These are phyloP conservation scores for Podospora conica DNA, from an alignment of 495 filamentous ascomycete genomes.

Conservation along the genomic window DNA sequence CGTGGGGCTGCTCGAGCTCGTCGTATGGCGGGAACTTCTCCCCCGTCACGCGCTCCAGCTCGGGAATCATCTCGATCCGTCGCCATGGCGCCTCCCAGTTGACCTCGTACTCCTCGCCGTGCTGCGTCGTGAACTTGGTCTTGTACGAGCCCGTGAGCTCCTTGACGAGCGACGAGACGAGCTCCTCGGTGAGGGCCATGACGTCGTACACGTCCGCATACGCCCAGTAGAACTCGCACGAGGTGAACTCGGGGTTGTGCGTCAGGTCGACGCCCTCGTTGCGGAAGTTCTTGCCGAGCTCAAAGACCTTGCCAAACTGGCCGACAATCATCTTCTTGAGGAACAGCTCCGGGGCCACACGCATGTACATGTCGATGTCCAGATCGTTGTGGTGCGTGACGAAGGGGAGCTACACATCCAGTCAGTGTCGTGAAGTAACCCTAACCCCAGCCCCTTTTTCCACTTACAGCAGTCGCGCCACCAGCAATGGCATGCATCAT, in stretches of 20 bases:
- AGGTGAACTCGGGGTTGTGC: slow-evolving; percentile 94
- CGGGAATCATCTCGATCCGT: slow-evolving; percentile 93
- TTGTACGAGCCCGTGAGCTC: slow-evolving; percentile 75
- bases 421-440: neutral
- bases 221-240: slow-evolving; percentile 94
- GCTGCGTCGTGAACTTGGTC: slow-evolving; percentile 75
- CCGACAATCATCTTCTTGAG: slow-evolving; percentile 88
- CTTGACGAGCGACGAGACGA: slow-evolving; percentile 89
- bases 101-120: slow-evolving; percentile 76
- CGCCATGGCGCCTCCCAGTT: slow-evolving; percentile 97
- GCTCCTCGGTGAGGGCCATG: slow-evolving; percentile 86
- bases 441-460: slow-evolving; percentile 1
- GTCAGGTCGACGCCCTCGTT: slow-evolving; percentile 93
- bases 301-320: slow-evolving; percentile 70
- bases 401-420: slow-evolving; percentile 63
- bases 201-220: slow-evolving; percentile 91
- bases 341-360: slow-evolving; percentile 87
- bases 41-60: slow-evolving; percentile 79
- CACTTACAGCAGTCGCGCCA: slow-evolving; percentile 69
- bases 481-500: slow-evolving; percentile 97
- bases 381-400: slow-evolving; percentile 91
- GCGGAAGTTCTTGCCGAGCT: slow-evolving; percentile 88
- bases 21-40: slow-evolving; percentile 89
- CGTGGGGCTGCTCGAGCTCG: slow-evolving; percentile 83
- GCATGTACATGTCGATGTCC: slow-evolving; percentile 88